Conservation (phyloP, 225 moss, liverwort and hornwort genomes). For the Physcomitrium patens region DNA sequence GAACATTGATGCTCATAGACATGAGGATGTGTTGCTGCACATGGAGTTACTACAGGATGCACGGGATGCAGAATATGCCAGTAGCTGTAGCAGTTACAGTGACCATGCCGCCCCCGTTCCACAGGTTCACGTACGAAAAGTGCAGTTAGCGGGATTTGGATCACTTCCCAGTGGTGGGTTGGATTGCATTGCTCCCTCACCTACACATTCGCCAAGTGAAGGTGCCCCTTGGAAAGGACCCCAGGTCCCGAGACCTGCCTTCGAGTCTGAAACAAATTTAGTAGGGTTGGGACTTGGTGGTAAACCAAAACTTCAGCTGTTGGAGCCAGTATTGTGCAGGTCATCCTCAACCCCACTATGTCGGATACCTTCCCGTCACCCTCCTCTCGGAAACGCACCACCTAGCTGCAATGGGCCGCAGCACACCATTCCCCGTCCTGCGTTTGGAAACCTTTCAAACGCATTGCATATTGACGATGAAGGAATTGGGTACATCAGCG, state of each 20-base stretch:
- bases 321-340: conserved; percentile 40
- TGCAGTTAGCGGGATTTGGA: conserved; percentile 70
- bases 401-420: conserved; percentile 29
- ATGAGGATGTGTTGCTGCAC: conserved; percentile 93
- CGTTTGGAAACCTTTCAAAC: conserved; percentile 68
- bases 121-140: conserved; percentile 87
- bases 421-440: conserved; percentile 64
- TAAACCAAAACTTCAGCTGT: conserved; percentile 61
- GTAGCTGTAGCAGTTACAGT: conserved; percentile 46
- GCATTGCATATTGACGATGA: conserved; percentile 61
- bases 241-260: conserved; percentile 66
- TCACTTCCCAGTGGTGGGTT: conserved; percentile 21
- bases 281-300: conserved; percentile 64
- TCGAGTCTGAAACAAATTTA: conserved; percentile 79
- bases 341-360: conserved; percentile 37
- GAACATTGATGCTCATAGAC: conserved; percentile 85
- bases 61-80: conserved; percentile 67
- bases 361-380: conserved; percentile 22
- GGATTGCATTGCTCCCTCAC: conserved; percentile 40
- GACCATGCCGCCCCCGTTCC: conserved; percentile 57
- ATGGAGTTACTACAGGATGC: conserved; percentile 89
- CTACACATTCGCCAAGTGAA: conserved; percentile 42
- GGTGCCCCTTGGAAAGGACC: conserved; percentile 27
- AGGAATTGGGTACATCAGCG: conserved; percentile 26
- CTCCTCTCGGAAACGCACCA: conserved; percentile 33